These are phyloP conservation scores for Fusarium tjaetaba DNA, from an alignment of 2,329 filamentous ascomycete species.

Conservation along the genomic window DNA sequence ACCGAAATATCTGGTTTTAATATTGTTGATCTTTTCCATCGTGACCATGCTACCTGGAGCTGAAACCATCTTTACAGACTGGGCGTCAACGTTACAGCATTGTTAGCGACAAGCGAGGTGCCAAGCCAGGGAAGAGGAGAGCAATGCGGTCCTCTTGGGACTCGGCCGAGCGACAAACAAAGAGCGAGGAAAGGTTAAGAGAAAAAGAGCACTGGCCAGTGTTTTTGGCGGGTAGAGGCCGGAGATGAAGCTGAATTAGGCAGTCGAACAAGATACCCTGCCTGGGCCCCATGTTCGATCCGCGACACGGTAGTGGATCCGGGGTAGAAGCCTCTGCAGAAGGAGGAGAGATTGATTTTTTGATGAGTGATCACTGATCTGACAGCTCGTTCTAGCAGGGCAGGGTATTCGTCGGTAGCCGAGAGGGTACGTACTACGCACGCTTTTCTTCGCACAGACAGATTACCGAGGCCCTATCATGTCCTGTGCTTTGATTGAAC, in stretches of 20 bases:
- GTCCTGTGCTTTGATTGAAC: slow-evolving; percentile 17
- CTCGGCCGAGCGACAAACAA: slow-evolving; percentile 43
- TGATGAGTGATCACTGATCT: slow-evolving; percentile 28
- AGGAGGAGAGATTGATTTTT: slow-evolving; percentile 22
- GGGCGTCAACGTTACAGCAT: slow-evolving; percentile 23
- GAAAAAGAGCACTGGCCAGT: slow-evolving; percentile 11
- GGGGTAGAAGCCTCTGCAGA: slow-evolving; percentile 40
- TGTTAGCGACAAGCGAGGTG: slow-evolving; percentile 22
- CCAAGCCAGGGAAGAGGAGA: not conserved
- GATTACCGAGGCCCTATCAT: slow-evolving; percentile 32
- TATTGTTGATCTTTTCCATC: slow-evolving; percentile 37
- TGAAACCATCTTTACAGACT: slow-evolving; percentile 36
- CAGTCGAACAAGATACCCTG: slow-evolving; percentile 29
- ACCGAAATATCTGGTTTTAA: slow-evolving; percentile 20
- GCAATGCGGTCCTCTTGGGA: slow-evolving; percentile 32
- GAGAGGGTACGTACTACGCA: slow-evolving; percentile 14
- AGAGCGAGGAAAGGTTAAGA: not conserved
- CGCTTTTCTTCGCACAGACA: slow-evolving; percentile 16
- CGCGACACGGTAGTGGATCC: slow-evolving; percentile 42
- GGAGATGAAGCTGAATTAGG: slow-evolving; percentile 45
- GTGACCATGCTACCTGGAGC: slow-evolving; percentile 32
- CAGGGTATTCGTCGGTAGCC: slow-evolving; percentile 14
- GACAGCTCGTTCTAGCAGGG: slow-evolving; percentile 11
- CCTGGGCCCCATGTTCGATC: slow-evolving; percentile 39
- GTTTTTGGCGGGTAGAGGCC: slow-evolving; percentile 9